Percentiles rank a stretch among this genome's conserved stretches.
These are phyloP conservation scores for Hevea brasiliensis DNA, from an alignment of 345 rosid species.

Conservation along the genomic window DNA sequence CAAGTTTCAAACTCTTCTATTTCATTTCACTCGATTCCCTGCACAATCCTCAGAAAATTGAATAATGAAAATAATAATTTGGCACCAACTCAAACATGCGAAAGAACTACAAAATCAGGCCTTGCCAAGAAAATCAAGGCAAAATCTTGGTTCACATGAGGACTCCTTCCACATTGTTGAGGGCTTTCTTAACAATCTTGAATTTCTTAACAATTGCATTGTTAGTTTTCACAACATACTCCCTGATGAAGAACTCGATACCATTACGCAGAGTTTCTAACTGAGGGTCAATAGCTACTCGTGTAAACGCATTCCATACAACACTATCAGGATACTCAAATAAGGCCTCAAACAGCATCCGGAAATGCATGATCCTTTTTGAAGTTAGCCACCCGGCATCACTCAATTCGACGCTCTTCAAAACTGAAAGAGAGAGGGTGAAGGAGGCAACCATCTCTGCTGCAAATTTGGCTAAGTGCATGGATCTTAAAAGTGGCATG, in stretches of 20 bases:
- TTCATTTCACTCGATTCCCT: neutral
- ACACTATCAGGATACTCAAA: slow-evolving; percentile 62
- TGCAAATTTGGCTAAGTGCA: slow-evolving; percentile 84
- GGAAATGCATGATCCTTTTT: slow-evolving; percentile 70
- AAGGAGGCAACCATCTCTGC: slow-evolving; percentile 77
- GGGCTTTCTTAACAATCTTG: slow-evolving; percentile 77
- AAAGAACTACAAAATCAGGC: slow-evolving; percentile 7
- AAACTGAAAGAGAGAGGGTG: slow-evolving; percentile 67
- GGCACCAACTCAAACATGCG: no score
- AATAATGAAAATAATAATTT: no score
- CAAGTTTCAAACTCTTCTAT: neutral
- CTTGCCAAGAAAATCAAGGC: neutral
- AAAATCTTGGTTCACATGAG: slow-evolving; percentile 45
- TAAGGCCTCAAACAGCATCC: slow-evolving; percentile 75
- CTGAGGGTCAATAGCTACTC: slow-evolving; percentile 62
- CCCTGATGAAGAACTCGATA: slow-evolving; percentile 66
- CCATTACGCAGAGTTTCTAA: slow-evolving; percentile 69
- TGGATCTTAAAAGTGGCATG: slow-evolving; percentile 66
- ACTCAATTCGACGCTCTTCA: slow-evolving; percentile 62
- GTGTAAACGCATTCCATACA: slow-evolving; percentile 75
- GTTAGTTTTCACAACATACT: slow-evolving; percentile 58
- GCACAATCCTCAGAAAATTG: neutral
- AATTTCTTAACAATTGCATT: slow-evolving; percentile 43
- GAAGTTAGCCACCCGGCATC: slow-evolving; percentile 57
- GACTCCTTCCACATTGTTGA: slow-evolving; percentile 55